Percentiles rank a stretch among this genome's conserved stretches.
Evolutionary conservation across 768 basidiomycete genomes (phyloP).

Genomic region (Suillus subalutaceus): DNA sequence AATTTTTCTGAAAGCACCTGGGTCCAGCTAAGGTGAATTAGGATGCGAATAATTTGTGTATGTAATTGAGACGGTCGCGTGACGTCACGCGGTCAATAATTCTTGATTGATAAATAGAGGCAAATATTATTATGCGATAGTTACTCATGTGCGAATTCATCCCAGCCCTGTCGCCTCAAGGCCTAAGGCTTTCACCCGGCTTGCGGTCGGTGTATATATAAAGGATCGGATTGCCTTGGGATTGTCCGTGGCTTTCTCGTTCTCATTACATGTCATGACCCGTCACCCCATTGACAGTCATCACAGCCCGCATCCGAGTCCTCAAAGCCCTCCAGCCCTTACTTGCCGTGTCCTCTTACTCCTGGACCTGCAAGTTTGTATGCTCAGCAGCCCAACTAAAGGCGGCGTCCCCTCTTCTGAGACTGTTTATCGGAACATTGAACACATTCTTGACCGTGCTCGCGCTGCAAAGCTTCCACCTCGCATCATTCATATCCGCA

Average conservation of each 20-base stretch:
- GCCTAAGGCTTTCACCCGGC: not conserved
- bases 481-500: slow-evolving; percentile 69
- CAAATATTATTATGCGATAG: slow-evolving; percentile 11
- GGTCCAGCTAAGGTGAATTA: not conserved
- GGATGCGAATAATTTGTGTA: not conserved
- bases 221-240: not conserved
- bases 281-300: slow-evolving; percentile 9
- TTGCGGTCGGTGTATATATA: slow-evolving; percentile 12
- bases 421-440: slow-evolving; percentile 50
- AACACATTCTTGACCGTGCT: slow-evolving; percentile 50
- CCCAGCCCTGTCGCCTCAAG: slow-evolving; percentile 1
- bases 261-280: slow-evolving; percentile 19
- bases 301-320: slow-evolving; percentile 16
- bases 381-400: slow-evolving; percentile 48
- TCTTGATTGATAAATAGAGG: slow-evolving; percentile 16
- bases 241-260: slow-evolving; percentile 4
- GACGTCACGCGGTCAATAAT: slow-evolving; percentile 27
- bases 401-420: slow-evolving; percentile 57
- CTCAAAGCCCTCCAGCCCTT: slow-evolving; percentile 21
- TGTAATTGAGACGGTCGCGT: slow-evolving; percentile 14
- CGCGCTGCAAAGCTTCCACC: slow-evolving; percentile 51
- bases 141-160: not conserved
- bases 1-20: not conserved
- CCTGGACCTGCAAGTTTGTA: slow-evolving; percentile 57
- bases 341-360: slow-evolving; percentile 55